Evolutionary conservation across 2,329 filamentous ascomycete genomes (phyloP).

Genomic region (Colletotrichum karsti): DNA sequence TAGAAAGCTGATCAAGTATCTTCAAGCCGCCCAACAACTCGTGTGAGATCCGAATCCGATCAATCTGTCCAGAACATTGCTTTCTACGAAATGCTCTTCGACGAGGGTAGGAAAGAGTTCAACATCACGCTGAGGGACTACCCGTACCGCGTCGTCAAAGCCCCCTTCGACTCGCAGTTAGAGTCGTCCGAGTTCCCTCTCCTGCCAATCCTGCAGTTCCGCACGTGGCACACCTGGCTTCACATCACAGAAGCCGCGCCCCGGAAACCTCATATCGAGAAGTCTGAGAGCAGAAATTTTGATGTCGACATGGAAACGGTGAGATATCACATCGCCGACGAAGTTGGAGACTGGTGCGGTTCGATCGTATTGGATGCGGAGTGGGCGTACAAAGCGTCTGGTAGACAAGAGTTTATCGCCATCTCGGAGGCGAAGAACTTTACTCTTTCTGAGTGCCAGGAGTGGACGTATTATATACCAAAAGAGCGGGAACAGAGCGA

Average conservation of each 20-base stretch:
- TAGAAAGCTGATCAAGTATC: no score
- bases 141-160: slow-evolving; percentile 15
- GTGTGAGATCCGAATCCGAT: neutral
- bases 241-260: slow-evolving; percentile 14
- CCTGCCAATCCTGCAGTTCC: slow-evolving; percentile 40
- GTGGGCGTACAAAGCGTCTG: slow-evolving; percentile 28
- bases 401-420: slow-evolving; percentile 38
- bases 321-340: slow-evolving; percentile 38
- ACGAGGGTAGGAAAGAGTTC: neutral
- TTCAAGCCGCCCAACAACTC: no score
- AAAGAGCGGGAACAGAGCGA: slow-evolving; percentile 39
- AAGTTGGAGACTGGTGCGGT: slow-evolving; percentile 41
- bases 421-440: slow-evolving; percentile 44
- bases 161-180: neutral
- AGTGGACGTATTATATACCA: slow-evolving; percentile 45
- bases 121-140: slow-evolving; percentile 13
- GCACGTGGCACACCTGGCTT: slow-evolving; percentile 37
- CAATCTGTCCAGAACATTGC: neutral
- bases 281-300: no score
- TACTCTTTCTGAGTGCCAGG: slow-evolving; percentile 37
- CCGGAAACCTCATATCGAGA: neutral
- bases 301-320: neutral
- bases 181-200: slow-evolving; percentile 10
- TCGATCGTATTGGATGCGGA: slow-evolving; percentile 35
- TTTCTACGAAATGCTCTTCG: slow-evolving; percentile 12